phyloP scores from a whole-genome alignment of 1,139 yeast genomes.

The Protomyces inouyei region DNA sequence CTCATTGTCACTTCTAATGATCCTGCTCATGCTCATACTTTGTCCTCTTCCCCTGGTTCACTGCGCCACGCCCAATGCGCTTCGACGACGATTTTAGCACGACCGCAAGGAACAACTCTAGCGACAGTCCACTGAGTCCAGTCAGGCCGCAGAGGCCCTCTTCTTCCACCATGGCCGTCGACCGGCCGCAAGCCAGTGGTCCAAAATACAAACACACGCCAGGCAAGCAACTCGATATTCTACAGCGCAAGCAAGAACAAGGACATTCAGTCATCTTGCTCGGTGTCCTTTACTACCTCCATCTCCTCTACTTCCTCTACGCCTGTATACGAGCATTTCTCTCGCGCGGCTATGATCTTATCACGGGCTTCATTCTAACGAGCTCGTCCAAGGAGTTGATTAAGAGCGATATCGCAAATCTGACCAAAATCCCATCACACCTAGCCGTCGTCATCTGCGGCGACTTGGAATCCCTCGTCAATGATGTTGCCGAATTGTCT shows the following conservation, averaged over 20 bases:
- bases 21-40: neutral
- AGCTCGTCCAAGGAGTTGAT: slow-evolving; percentile 60
- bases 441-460: slow-evolving; percentile 76
- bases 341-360: neutral
- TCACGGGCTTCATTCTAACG: slow-evolving; percentile 45
- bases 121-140: no score
- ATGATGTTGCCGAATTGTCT: slow-evolving; percentile 67
- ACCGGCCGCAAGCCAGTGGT: neutral
- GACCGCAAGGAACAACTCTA: no score
- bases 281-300: neutral
- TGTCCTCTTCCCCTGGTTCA: no score
- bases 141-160: no score
- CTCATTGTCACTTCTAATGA: neutral
- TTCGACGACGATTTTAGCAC: no score
- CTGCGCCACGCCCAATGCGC: no score
- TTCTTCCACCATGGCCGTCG: neutral
- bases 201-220: neutral
- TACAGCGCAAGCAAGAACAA: neutral
- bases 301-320: neutral
- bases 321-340: neutral
- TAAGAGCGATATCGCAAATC: slow-evolving; percentile 68
- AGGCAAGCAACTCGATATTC: neutral
- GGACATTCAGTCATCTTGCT: neutral
- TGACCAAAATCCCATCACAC: slow-evolving; percentile 71
- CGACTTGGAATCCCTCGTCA: slow-evolving; percentile 75